Evolutionary conservation across 805 yeast genomes (phyloP).

Genomic region (Teunomyces aglyptinius): DNA sequence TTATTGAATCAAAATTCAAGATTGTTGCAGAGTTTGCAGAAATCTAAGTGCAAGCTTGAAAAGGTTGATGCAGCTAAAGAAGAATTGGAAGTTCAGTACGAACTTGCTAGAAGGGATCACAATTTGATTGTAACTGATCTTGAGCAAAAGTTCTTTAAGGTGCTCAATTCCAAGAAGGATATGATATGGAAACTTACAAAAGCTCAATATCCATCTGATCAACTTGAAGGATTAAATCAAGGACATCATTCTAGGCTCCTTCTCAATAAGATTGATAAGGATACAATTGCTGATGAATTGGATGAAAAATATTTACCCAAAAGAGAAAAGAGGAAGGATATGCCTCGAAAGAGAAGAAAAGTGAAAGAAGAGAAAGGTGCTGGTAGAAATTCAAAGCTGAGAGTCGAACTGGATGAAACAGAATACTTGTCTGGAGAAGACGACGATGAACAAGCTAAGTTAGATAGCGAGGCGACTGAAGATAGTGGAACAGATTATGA

Average conservation of each 20-base stretch:
- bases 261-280: slow-evolving; percentile 16
- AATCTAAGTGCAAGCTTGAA: neutral
- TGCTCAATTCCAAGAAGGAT: slow-evolving; percentile 30
- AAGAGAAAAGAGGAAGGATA: slow-evolving; percentile 12
- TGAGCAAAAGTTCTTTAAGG: slow-evolving; percentile 24
- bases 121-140: slow-evolving; percentile 20
- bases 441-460: neutral
- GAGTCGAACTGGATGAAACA: slow-evolving; percentile 8
- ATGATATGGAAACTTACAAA: slow-evolving; percentile 26
- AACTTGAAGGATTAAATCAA: slow-evolving; percentile 16
- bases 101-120: slow-evolving; percentile 14
- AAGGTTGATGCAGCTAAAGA: slow-evolving; percentile 6
- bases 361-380: slow-evolving; percentile 9
- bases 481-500: neutral
- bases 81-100: slow-evolving; percentile 11
- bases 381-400: slow-evolving; percentile 6
- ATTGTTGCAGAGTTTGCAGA: slow-evolving; percentile 5
- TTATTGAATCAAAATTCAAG: slow-evolving; percentile 14
- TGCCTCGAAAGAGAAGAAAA: slow-evolving; percentile 10
- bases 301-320: slow-evolving; percentile 15
- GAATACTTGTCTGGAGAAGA: slow-evolving; percentile 7
- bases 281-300: slow-evolving; percentile 17
- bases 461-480: neutral
- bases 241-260: slow-evolving; percentile 12
- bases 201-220: slow-evolving; percentile 5